Evolutionary conservation across 2,329 filamentous ascomycete genomes (phyloP), one percentile per base, ranked within the genome.

Genomic region (Trichothecium sympodiale): DNA sequence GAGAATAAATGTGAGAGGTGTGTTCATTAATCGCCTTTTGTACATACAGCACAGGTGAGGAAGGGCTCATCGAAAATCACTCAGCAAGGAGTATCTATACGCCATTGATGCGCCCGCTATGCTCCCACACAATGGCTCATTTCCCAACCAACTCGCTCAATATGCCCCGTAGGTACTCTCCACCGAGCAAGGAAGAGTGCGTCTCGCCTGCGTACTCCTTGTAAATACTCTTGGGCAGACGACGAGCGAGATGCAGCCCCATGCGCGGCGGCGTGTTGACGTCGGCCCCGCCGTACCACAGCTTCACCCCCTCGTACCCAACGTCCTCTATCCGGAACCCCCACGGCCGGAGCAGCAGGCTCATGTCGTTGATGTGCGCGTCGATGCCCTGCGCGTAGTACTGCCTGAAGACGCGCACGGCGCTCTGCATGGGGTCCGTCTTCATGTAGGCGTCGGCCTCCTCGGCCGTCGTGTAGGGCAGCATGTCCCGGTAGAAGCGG

Each of bases 261-360:
- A 35, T 34, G 7, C 5, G 17, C 6, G 29, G 33, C 25, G 37
- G 23, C 17, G 37, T 38, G 29, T 30, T 38, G 17, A 38, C 28
- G 29, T 38, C 37, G 8, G 15, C 16, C 3, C 16, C 33, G 8
- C 37, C 37, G 26, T 38, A 38, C 37, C 32, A 38, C 7, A 38
- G 25, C 37, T 35, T 35, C 17, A 38, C 16, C 8, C 33, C 33
- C 8, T 15, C 23, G 15, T 29, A 35, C n/a, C 14, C 20, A 10
- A 38, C 37, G 33, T 35, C 32, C 28, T 38, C 37, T 3, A 38
- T 13, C 8, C 17, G 18, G 17, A 35, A 38, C 14, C 37, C 37
- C 36, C 36, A 38, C 12, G 32, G 31, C 8, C 17, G 14, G n/a
- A 9, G 9, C 13, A 29, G 33, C 10, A 38, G 10, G 9, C 18